Base-by-base conservation (phyloP, 1,284 basidiomycete species). In the Erythrobasidium hasegawianum region DNA sequence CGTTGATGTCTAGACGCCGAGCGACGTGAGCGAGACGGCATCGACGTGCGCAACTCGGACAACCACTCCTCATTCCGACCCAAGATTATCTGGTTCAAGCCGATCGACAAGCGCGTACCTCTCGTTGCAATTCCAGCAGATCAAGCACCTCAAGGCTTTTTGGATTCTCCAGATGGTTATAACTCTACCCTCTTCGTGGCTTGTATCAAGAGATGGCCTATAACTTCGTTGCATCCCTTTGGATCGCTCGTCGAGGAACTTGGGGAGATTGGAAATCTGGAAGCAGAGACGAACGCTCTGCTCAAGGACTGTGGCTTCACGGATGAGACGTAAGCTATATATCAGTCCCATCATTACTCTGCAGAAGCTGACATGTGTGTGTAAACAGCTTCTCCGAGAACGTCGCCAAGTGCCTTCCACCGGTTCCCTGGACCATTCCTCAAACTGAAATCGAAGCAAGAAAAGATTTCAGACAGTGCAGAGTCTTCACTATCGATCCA, bases 81-180 rank as follows among this genome's bases (percentile, higher is more conserved):
- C 95, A 98, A 97, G 83, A 99, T 99, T 73, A 93, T 98, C 59
- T 99, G 96, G 96, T 97, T 98, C 84, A 95, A 97, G 79, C 96
- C 96, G 1, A 97, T 95, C 40, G 94, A 97, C 82, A 99, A 99
- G 81, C 89, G 96, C 70, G 96, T 98, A 4, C 96, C 96, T 57
- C 83, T 98, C 50, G 97, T 99, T 75, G 96, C 96, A 60, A 99
- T 99, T 72, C 96, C 95, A 13, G 53, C 55, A 73, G 43, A 96
- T 92, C 13, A 99, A 80, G 95, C 96, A 0, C 96, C 96, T 2
- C 83, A 83, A 14, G 95, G 97, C 78, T 99, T 99, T 75, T 87
- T 98, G 69, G 90, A 93, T 76, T 92, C 93, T 76, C 87, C 92
- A 7, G 94, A 96, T 69, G 83, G 83, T 5, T 98, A 97, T 77